Evolutionary conservation across 768 basidiomycete species (phyloP).

Genomic region (Cystoderma amianthinum): DNA sequence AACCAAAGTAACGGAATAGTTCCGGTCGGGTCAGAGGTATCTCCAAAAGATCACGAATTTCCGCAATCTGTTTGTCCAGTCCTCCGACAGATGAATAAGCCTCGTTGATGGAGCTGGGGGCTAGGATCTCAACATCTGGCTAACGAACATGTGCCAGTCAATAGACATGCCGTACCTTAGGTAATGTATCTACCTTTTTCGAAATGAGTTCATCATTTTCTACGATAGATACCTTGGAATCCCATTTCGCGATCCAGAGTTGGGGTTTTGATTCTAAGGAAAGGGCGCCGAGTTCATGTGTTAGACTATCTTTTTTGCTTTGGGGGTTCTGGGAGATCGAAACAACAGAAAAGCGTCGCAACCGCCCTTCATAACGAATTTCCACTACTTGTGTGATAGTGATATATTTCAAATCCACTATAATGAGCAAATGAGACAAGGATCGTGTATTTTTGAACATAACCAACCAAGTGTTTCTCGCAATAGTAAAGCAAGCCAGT

Average conservation of each 20-base stretch:
- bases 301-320: conserved; percentile 23
- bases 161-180: not conserved
- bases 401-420: conserved; percentile 72
- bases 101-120: conserved; percentile 32
- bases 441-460: not conserved
- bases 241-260: conserved; percentile 67
- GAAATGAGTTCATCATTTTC: conserved; percentile 14
- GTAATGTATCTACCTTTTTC: conserved; percentile 25
- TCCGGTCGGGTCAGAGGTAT: conserved; percentile 25
- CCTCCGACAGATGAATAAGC: conserved; percentile 88
- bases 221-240: conserved; percentile 44
- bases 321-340: conserved; percentile 28
- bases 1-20: conserved; percentile 25
- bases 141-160: conserved; percentile 15
- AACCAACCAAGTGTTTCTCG: conserved; percentile 63
- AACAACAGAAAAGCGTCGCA: conserved; percentile 50
- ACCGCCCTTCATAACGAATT: conserved; percentile 54
- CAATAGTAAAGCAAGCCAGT: conserved; percentile 65
- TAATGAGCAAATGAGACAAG: not conserved
- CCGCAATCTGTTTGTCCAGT: conserved; percentile 76
- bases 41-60: conserved; percentile 44
- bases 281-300: conserved; percentile 34
- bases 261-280: conserved; percentile 30
- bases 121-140: conserved; percentile 40
- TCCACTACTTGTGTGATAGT: conserved; percentile 54